Base-by-base conservation (phyloP, 2,329 filamentous ascomycete genomes). In the Talaromyces verruculosus region DNA sequence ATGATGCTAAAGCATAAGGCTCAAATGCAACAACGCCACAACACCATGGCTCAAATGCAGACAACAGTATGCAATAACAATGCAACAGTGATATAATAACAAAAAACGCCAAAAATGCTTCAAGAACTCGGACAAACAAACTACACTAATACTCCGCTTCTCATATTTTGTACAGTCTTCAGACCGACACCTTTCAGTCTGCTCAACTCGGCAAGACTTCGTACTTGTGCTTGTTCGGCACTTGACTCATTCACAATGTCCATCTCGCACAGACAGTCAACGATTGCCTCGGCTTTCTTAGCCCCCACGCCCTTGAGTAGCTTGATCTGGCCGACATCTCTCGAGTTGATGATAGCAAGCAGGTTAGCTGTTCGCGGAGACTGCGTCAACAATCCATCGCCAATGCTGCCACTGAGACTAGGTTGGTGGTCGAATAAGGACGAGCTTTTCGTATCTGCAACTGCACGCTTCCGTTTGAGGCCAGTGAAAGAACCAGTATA, bases 281-380 rank as follows among this genome's bases (percentile, higher is more conserved):
- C 78, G 62, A 83, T 82, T 0, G 78, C 77, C 67, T 83, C 81
- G 3, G 81, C 81, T 68, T 81, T 82, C 67, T 82, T 83, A 8
- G 74, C 75, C 1, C 81, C 81, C 6, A 84, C 77, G 13, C 81
- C 82, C 63, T 79, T 81, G 7, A 83, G 73, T 10, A 80, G 68
- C 69, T 80, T 81, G 67, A 83, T 83, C 69, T 80, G 78, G 60
- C 72, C 74, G 17, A 82, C 71, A 60, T 83, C 79, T 7, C 81
- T 73, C 1, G 79, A 79, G 67, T 83, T 83, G 68, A 83, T 78
- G 41, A 82, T 75, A 10, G 77, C 77, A 5, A 83, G 74, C 10
- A 83, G 74, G 51, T 80, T 76, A 47, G 75, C 71, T 11, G 80
- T 81, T 17, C 81, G 78, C 19, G 81, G 80, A 1, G 81, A 81